Conservation (phyloP, 225 moss, liverwort and hornwort genomes). For the Anthoceros angustus region DNA sequence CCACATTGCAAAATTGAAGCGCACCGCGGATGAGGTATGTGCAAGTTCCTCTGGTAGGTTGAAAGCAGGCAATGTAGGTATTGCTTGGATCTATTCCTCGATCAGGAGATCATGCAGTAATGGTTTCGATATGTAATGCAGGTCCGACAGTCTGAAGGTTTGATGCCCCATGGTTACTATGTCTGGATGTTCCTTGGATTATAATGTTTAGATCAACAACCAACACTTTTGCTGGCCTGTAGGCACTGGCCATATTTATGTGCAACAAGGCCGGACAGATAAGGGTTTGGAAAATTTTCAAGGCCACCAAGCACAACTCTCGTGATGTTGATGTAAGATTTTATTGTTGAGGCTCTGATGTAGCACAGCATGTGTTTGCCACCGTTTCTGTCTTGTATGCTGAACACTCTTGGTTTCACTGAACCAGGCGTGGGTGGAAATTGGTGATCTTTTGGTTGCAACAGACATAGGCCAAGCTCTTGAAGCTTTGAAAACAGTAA, state of each 20-base stretch:
- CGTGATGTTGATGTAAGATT: slow-evolving; percentile 67
- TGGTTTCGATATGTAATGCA: slow-evolving; percentile 5
- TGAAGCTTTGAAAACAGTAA: slow-evolving; percentile 58
- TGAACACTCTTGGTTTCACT: slow-evolving; percentile 1
- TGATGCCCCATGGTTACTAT: not conserved
- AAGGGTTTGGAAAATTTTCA: slow-evolving; percentile 84
- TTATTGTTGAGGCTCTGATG: no score
- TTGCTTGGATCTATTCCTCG: no score
- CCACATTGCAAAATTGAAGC: slow-evolving; percentile 74
- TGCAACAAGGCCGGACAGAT: slow-evolving; percentile 70
- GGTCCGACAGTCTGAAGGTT: slow-evolving; percentile 87
- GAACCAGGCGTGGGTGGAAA: slow-evolving; percentile 67
- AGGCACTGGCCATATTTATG: slow-evolving; percentile 72
- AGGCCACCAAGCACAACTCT: slow-evolving; percentile 74
- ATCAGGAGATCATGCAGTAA: not conserved
- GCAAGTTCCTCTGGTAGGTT: not conserved
- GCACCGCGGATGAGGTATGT: slow-evolving; percentile 82
- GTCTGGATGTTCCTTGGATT: no score
- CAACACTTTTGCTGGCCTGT: not conserved
- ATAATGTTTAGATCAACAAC: not conserved
- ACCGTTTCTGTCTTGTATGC: not conserved
- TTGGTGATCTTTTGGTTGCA: slow-evolving; percentile 86
- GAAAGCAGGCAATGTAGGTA: no score
- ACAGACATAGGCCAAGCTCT: slow-evolving; percentile 79
- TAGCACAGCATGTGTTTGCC: no score